Evolutionary conservation across 495 filamentous ascomycete genomes (phyloP).

Genomic region (Podospora sp.): DNA sequence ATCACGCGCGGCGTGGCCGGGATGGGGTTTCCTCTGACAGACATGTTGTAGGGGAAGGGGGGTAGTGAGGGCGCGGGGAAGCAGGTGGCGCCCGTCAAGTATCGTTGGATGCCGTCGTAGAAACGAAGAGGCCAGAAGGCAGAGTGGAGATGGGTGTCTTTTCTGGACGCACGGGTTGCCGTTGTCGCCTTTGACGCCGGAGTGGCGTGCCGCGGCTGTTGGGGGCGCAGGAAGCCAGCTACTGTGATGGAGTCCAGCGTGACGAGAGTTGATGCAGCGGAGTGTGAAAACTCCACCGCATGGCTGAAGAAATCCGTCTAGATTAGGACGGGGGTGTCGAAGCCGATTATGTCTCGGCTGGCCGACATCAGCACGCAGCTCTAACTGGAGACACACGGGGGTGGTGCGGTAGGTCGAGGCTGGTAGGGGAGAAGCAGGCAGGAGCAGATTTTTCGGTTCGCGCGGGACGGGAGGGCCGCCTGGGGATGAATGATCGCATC

Average conservation of each 20-base stretch:
- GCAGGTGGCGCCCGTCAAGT: conserved; percentile 55
- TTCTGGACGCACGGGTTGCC: conserved; percentile 47
- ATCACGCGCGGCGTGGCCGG: conserved; percentile 72
- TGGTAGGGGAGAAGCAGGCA: conserved; percentile 12
- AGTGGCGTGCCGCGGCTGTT: conserved; percentile 10
- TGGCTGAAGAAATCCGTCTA: conserved; percentile 27
- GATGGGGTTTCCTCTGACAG: conserved; percentile 42
- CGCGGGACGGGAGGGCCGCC: conserved; percentile 21
- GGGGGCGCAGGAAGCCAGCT: conserved; percentile 23
- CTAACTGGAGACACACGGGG: conserved; percentile 17
- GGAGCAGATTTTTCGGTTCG: conserved; percentile 32
- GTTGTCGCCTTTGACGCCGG: conserved; percentile 1
- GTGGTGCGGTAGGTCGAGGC: conserved; percentile 6
- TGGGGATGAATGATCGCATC: not conserved
- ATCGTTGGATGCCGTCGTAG: conserved; percentile 45
- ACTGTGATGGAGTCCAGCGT: conserved; percentile 47
- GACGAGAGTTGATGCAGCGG: conserved; percentile 35
- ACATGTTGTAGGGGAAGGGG: conserved; percentile 47
- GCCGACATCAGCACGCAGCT: conserved; percentile 15
- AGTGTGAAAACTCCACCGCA: conserved; percentile 44
- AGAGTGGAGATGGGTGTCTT: conserved; percentile 51
- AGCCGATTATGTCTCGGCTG: not conserved
- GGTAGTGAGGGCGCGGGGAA: conserved; percentile 47
- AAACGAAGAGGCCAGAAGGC: conserved; percentile 48
- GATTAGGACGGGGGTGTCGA: conserved; percentile 12